phyloP scores from a whole-genome alignment of 2,329 filamentous ascomycete genomes.

The Nothophaeocryptopus gaeumannii region DNA sequence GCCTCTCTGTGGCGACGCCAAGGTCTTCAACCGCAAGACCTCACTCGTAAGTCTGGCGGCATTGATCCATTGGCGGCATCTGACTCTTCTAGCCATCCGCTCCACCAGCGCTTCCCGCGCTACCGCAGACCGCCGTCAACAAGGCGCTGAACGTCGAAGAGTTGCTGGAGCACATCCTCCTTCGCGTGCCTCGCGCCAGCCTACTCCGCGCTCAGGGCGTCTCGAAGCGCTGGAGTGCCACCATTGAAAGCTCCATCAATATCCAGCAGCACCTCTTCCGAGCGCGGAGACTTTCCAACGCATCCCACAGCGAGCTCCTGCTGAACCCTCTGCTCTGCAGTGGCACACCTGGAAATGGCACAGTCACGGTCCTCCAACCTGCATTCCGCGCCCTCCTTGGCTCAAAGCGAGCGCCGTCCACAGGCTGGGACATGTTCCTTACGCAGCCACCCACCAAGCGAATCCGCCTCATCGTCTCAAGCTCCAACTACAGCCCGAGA shows the following conservation, averaged over 20 bases:
- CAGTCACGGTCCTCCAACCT: not conserved
- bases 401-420: conserved; percentile 3
- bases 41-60: no score
- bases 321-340: conserved; percentile 1
- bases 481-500: no score
- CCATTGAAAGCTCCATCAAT: not conserved
- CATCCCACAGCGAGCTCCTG: not conserved
- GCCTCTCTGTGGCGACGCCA: no score
- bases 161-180: conserved; percentile 15
- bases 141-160: conserved; percentile 15
- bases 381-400: not conserved
- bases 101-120: no score
- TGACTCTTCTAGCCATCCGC: no score
- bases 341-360: not conserved
- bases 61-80: no score
- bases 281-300: not conserved
- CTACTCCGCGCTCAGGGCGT: conserved; percentile 6
- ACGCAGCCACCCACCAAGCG: conserved; percentile 1
- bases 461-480: no score
- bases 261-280: conserved; percentile 9
- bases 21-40: no score
- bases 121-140: not conserved
- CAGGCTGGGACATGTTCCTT: conserved; percentile 4
- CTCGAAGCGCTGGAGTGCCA: conserved; percentile 2
- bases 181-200: not conserved